Evolutionary conservation across 164 flowering plant species (phyloP).

Genomic region (Nymphaea thermarum): DNA sequence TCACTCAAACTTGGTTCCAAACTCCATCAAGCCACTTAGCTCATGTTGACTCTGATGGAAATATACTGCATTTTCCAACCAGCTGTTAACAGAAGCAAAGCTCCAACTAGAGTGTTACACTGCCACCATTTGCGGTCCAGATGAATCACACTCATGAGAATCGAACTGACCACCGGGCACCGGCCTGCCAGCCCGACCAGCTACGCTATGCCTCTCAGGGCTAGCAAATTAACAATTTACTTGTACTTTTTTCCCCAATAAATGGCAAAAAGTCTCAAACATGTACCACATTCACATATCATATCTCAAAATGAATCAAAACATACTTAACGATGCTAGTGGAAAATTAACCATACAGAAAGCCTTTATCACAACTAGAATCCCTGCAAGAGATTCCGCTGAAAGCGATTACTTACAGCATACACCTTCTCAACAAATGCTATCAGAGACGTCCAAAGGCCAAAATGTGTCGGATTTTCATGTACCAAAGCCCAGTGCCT

Average conservation of each 20-base stretch:
- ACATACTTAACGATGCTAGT: neutral
- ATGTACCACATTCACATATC: neutral
- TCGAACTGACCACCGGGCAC: neutral
- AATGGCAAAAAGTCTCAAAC: neutral
- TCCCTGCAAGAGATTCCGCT: neutral
- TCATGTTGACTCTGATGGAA: no score
- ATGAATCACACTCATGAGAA: no score
- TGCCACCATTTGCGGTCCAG: no score
- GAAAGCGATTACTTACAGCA: constrained; percentile 26
- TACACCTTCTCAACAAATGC: constrained; percentile 33
- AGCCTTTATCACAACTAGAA: neutral
- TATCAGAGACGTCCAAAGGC: constrained; percentile 50
- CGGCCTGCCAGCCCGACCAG: neutral
- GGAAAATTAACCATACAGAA: neutral
- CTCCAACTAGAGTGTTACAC: no score
- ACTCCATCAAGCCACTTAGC: no score
- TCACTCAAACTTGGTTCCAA: no score
- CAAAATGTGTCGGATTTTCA: constrained; percentile 27
- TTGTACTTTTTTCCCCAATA: neutral
- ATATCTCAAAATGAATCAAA: neutral
- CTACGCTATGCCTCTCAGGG: neutral
- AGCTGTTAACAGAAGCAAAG: no score
- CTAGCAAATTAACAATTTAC: neutral
- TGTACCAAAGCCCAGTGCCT: constrained; percentile 19
- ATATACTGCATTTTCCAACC: no score